Percentiles rank a stretch among this genome's conserved stretches.
These are phyloP conservation scores for Aspergillus aculeatinus DNA, from an alignment of 2,329 filamentous ascomycete genomes.

Conservation along the genomic window DNA sequence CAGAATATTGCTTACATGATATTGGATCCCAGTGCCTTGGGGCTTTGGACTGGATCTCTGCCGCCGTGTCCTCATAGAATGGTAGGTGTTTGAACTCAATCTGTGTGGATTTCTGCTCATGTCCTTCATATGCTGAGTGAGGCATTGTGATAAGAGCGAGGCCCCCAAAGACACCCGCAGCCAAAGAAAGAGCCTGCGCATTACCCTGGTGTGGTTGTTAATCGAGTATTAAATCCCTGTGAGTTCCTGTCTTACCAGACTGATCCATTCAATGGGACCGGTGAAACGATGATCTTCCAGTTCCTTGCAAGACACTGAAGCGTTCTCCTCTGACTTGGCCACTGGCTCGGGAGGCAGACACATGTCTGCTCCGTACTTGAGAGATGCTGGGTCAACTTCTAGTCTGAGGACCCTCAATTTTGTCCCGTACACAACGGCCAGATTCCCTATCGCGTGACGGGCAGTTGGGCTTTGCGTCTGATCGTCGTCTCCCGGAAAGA, in stretches of 20 bases:
- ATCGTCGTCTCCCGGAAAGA: slow-evolving; percentile 2
- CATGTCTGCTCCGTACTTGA: background rate
- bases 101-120: background rate
- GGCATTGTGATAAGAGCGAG: slow-evolving; percentile 26
- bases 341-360: slow-evolving; percentile 9
- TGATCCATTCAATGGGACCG: slow-evolving; percentile 35
- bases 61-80: slow-evolving; percentile 19
- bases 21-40: slow-evolving; percentile 33
- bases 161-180: slow-evolving; percentile 25
- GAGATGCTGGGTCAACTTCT: slow-evolving; percentile 15
- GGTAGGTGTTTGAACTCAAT: slow-evolving; percentile 20
- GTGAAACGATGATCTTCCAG: slow-evolving; percentile 23
- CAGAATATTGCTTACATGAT: slow-evolving; percentile 26
- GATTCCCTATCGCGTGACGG: slow-evolving; percentile 21
- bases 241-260: slow-evolving; percentile 25
- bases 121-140: slow-evolving; percentile 16
- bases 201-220: slow-evolving; percentile 21
- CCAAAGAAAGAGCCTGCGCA: slow-evolving; percentile 23
- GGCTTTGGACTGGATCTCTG: slow-evolving; percentile 11
- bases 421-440: slow-evolving; percentile 32
- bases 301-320: background rate
- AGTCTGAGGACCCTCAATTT: slow-evolving; percentile 30
- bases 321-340: slow-evolving; percentile 17
- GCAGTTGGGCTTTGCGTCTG: background rate
- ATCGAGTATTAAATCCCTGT: background rate